Evolutionary conservation across 257 asterid genomes (phyloP).

Genomic region (Echites panduratus): DNA sequence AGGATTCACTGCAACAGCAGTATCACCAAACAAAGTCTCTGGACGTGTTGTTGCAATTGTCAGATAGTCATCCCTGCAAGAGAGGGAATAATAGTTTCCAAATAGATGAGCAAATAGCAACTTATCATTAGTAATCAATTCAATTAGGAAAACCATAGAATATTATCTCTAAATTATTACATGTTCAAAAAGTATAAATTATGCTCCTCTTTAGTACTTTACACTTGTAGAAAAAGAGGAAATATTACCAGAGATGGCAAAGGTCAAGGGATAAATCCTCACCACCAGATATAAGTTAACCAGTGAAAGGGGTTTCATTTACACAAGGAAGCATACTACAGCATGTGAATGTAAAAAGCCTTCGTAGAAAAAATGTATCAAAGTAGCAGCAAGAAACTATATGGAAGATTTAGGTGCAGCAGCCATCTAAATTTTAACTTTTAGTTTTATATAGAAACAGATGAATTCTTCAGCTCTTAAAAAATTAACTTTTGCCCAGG

Average conservation of each 20-base stretch:
- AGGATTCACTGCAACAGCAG: conserved; percentile 93
- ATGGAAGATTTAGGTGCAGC: background rate
- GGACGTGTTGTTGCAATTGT: conserved; percentile 98
- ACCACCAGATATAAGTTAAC: background rate
- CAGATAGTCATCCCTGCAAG: conserved; percentile 71
- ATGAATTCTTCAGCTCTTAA: background rate
- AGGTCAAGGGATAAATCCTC: background rate
- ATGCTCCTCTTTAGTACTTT: background rate
- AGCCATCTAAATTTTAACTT: background rate
- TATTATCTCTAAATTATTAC: background rate
- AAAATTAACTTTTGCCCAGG: background rate
- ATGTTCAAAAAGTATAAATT: background rate
- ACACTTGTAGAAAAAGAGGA: background rate
- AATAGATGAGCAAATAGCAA: background rate
- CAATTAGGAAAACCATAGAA: background rate
- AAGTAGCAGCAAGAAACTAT: background rate
- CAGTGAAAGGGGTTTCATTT: background rate
- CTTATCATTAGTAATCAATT: background rate
- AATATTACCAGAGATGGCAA: background rate
- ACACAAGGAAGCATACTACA: background rate
- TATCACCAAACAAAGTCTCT: conserved; percentile 96
- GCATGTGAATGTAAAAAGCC: background rate
- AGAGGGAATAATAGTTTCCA: conserved; percentile 3
- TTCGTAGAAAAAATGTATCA: background rate
- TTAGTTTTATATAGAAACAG: background rate